Base-by-base conservation (phyloP, 2,329 filamentous ascomycete species). In the Amesomyces nigricolor region DNA sequence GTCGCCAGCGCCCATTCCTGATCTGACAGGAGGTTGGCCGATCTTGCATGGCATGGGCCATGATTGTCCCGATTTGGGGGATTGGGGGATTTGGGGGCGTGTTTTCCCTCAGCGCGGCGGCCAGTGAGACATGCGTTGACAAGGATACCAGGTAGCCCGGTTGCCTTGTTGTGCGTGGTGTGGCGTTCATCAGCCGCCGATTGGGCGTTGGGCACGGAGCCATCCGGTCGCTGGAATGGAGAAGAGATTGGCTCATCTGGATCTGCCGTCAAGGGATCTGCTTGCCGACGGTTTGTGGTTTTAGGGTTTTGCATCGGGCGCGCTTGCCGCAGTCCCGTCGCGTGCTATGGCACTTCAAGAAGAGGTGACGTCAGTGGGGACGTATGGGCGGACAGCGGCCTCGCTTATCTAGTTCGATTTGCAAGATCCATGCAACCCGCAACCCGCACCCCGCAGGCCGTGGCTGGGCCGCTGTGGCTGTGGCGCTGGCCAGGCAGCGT, bases 1-100 rank as follows among this genome's bases (percentile, higher is more conserved):
- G 8, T 35, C 32, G 32, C 32, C 32, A 35, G 32, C 8, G 32
- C 32, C 32, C 4, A 17, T 47, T n/a, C 44, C 30, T 22, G 37
- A 43, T 53, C 37, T 5, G 51, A 47, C 37, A 43, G 29, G 22
- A 29, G 16, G 32, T 47, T 26, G 53, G 53, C 8, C 19, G 47
- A 56, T 56, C 53, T 51, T 51, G 53, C 53, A 56, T 51, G 43
- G 26, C 19, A 14, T 44, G 47, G 47, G 43, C 22, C 9, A 35
- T 35, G 32, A 7, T 13, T 13, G 32, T 35, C 46, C 8, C 53
- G 32, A 35, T 35, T 35, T 35, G 32, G 32, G 9, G 8, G 32
- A 13, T 35, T 35, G 8, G 32, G 9, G 8, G 32, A 35, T 3
- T 13, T 35, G 7, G 8, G 32, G 8, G 32, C 32, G 32, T 13